Conservation (phyloP, 805 yeast genomes). For the Nakazawaea anatomiae region DNA sequence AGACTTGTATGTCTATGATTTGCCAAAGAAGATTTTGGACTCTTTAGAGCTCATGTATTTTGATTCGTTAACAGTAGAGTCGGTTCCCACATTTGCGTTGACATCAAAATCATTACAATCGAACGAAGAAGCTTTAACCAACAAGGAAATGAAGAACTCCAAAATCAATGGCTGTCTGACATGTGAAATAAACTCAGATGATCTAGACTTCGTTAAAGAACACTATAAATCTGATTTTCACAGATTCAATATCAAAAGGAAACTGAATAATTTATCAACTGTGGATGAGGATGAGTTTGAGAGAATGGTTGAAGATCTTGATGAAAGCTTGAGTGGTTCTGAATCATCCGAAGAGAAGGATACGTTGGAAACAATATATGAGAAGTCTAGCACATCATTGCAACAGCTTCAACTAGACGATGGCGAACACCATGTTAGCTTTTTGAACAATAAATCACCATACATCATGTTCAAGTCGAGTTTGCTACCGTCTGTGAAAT, state of each 20-base stretch:
- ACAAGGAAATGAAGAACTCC: slow-evolving; percentile 4
- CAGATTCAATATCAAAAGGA: slow-evolving; percentile 53
- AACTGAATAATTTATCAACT: slow-evolving; percentile 35
- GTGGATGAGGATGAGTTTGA: slow-evolving; percentile 57
- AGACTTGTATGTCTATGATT: slow-evolving; percentile 45
- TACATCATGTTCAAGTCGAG: slow-evolving; percentile 51
- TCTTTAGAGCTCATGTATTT: slow-evolving; percentile 50
- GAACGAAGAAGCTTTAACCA: slow-evolving; percentile 1
- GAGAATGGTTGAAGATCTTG: slow-evolving; percentile 39
- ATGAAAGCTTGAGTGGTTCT: slow-evolving; percentile 58
- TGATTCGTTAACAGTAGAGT: slow-evolving; percentile 41
- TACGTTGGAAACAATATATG: slow-evolving; percentile 17
- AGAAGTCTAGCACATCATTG: background rate
- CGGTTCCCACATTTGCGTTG: slow-evolving; percentile 15
- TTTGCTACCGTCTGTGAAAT: slow-evolving; percentile 35
- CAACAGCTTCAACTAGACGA: slow-evolving; percentile 12
- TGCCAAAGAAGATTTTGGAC: slow-evolving; percentile 31
- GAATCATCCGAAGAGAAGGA: slow-evolving; percentile 26
- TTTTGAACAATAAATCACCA: slow-evolving; percentile 67
- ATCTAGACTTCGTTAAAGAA: slow-evolving; percentile 18
- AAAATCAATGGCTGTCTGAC: slow-evolving; percentile 15
- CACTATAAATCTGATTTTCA: slow-evolving; percentile 59
- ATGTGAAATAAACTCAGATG: slow-evolving; percentile 18
- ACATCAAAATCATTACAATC: slow-evolving; percentile 14
- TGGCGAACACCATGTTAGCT: slow-evolving; percentile 36